Base-by-base conservation (phyloP, 495 filamentous ascomycete genomes). In the Sordaria brevicollis region DNA sequence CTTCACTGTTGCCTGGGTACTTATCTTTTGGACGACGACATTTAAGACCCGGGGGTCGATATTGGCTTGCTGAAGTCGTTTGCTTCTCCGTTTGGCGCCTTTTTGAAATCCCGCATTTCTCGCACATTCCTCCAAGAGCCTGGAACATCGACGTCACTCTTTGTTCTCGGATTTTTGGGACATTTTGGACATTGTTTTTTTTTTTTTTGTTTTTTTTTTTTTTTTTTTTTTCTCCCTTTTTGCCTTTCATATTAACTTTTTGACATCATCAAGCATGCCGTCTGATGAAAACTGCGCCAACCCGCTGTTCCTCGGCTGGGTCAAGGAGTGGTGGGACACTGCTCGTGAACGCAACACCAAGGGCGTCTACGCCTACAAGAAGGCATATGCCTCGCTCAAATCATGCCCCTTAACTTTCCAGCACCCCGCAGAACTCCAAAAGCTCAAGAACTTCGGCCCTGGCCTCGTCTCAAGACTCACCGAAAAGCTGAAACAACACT, bases 351-450 rank as follows among this genome's bases (percentile, higher is more conserved):
- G 86, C 8, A 92, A 91, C 74, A 84, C 86, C 36, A 94, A 92
- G 75, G 89, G 90, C 49, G 82, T 88, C 17, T 87, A 84, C 62
- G 87, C 87, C 78, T 94, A 93, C 79, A 93, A 90, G 74, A 90
- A 90, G 69, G 92, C 92, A 1, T 93, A 93, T 74, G 87, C 92
- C 66, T 91, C 92, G 11, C 87, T 96, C 80, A 93, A 91, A 81
- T 85, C 86, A 31, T 95, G 92, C 71, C 92, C 92, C 0, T 78
- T 93, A 62, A 79, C 82, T 5, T 92, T 94, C 71, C 81, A 86
- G 2, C 92, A 95, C 74, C 92, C 92, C 4, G 89, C 89, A 3
- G 86, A 92, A 77, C 86, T 91, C 3, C 86, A 89, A 72, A 86
- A 91, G 72, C 81, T 95, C 21, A 88, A 89, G 65, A 91, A 91